Base-by-base conservation (phyloP, 2,329 filamentous ascomycete genomes). In the Trichoderma sp. region DNA sequence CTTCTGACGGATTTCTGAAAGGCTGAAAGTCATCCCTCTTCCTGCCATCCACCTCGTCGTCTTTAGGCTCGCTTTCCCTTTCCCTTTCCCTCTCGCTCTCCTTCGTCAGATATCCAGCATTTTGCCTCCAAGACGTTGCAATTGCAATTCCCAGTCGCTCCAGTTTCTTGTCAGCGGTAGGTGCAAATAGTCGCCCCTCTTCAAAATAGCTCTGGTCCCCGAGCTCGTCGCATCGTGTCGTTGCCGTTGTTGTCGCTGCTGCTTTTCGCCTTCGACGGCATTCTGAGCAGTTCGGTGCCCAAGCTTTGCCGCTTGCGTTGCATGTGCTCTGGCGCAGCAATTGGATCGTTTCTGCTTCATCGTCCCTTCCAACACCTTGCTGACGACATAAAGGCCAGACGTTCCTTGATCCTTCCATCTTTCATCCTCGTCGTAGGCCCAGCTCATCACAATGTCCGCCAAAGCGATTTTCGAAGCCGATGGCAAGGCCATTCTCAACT, bases 401-500 rank as follows among this genome's bases (percentile, higher is more conserved):
- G 32, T 64, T 58, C 60, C 37, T 52, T 54, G 48, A 54, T 22
- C 15, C 37, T 34, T 45, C 42, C 8, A 34, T 45, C 53, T 54
- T 42, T 59, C 39, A 71, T 69, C 70, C 70, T 71, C 71, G 70
- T 72, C 69, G 69, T 72, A 71, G 67, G 72, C 70, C 70, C 73
- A 73, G 72, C 72, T 72, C 76, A 78, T 72, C 76, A 79, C 69
- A 75, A 82, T 82, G 80, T 82, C 80, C 74, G 80, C 95, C 83
- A 99, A 99, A 86, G 92, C 94, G 74, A 98, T 99, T 80, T 84
- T 92, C 87, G 95, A 99, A 88, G 94, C 94, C 87, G 95, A 99
- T 86, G 95, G 95, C 89, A 99, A 99, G 92, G 95, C 95, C 88
- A 98, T 99, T 86, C 89, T 99, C 89, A 98, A 97, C 92, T 99